Base-by-base conservation (phyloP, 1,139 yeast genomes). In the Candida albicans region DNA sequence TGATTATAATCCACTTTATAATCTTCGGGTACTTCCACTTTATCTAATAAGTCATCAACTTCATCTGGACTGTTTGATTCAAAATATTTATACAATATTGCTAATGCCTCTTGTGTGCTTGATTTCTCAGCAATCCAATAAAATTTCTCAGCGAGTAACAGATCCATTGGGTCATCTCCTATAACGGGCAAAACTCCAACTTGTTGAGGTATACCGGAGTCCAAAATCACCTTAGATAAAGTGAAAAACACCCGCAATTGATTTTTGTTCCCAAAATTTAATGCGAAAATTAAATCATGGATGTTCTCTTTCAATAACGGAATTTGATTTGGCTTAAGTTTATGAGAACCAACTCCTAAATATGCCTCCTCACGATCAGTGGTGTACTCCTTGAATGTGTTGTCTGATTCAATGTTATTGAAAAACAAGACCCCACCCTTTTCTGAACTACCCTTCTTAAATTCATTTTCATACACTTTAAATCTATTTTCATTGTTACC, bases 231-330 rank as follows among this genome's bases (percentile, higher is more conserved):
- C 31, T 77, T 72, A 0, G 82, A 57, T 34, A 81, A 59, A 3
- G 81, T 72, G 35, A 75, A 67, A 28, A 83, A 61, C 1, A 73
- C 74, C 30, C 68, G 61, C 47, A 75, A 54, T 58, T 82, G 80
- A 1, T 68, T 64, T 15, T 72, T 66, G 47, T 79, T 71, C 0
- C 83, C 68, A 32, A 89, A 66, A 52, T 86, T 83, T n/a, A 90
- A 57, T 0, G 80, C 87, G 57, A 90, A 82, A 0, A 93, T 77
- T 29, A 87, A 50, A 37, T 89, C 87, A 57, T 87, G 90, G 46
- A 89, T 71, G 57, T 93, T 93, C 52, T 87, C 90, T 42, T 74
- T 74, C 35, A 85, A 73, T 5, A 78, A 77, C 1, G 95, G 95
- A 10, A 89, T 66, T 53, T 81, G 84, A 8, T 88, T 90, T 15